Percentiles rank a stretch among this genome's conserved stretches.
Evolutionary conservation across 148 eudicot genomes (phyloP).

Genomic region (Rheum nobile): DNA sequence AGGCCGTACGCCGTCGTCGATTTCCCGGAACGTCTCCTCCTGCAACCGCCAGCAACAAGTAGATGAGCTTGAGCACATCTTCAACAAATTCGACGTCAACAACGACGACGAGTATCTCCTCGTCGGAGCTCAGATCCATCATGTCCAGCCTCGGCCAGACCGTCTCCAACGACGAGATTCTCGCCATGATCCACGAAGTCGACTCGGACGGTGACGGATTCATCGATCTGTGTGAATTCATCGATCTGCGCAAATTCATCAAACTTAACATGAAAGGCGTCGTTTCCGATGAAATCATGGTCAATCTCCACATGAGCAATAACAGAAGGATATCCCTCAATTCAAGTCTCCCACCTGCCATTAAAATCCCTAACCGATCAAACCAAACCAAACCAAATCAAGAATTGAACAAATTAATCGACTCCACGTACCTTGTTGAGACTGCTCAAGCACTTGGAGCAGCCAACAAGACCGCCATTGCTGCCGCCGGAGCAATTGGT

Average conservation of each 20-base stretch:
- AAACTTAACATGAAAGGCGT: slow-evolving; percentile 37
- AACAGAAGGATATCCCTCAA: not conserved
- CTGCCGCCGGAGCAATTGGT: slow-evolving; percentile 35
- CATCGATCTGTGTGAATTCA: no score
- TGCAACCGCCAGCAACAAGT: not conserved
- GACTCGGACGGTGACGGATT: slow-evolving; percentile 13
- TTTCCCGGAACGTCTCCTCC: not conserved
- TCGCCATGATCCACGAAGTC: not conserved
- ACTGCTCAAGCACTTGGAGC: slow-evolving; percentile 60
- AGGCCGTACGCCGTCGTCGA: not conserved
- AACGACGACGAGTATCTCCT: slow-evolving; percentile 3
- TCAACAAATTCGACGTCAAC: slow-evolving; percentile 4
- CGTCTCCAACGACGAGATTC: slow-evolving; percentile 3
- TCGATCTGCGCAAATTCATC: slow-evolving; percentile 30
- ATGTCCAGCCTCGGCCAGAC: slow-evolving; percentile 4
- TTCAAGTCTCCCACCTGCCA: not conserved
- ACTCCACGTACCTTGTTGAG: slow-evolving; percentile 42
- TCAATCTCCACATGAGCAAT: slow-evolving; percentile 18
- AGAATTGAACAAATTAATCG: not conserved
- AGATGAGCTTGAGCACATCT: slow-evolving; percentile 3
- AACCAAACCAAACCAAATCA: not conserved
- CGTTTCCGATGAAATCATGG: slow-evolving; percentile 26
- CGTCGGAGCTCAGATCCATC: slow-evolving; percentile 4
- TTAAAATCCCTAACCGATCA: not conserved
- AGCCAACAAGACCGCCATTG: slow-evolving; percentile 25